Base-by-base conservation (phyloP, 2,329 filamentous ascomycete genomes). In the Sporothrix phasma region DNA sequence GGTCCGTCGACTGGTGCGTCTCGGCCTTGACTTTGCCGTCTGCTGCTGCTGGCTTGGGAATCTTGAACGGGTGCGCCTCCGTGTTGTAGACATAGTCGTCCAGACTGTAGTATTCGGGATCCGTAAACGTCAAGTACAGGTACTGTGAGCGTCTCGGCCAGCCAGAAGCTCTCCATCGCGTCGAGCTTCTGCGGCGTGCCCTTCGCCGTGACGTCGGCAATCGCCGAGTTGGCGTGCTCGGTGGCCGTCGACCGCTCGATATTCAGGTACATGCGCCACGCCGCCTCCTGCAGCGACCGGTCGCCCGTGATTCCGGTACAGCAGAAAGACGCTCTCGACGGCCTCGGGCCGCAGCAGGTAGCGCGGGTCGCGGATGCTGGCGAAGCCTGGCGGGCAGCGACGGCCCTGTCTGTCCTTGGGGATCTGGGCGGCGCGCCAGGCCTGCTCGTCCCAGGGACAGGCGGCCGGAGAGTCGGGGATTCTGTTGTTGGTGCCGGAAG, bases 261-360 rank as follows among this genome's bases (percentile, higher is more conserved):
- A 0, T 82, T 78, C 70, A 88, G 80, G 73, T 91, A 92, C 81
- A 92, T 91, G 68, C 87, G 80, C 88, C 88, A 92, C 17, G 88
- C 88, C 85, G 86, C 88, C 66, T 90, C 80, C 8, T 88, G 79
- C 72, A 91, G 90, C 56, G 82, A 84, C 13, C 82, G 80, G 68
- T 92, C 86, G 5, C 85, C 86, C 0, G 88, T 91, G 70, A 92
- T 88, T n/a, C 59, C 88, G 83, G 81, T 88, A 92, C 84, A 92
- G 88, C 72, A 91, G 87, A 72, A 91, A 87, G 58, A 92, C 76
- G 53, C 82, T 87, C 73, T 92, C 88, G 31, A 90, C 81, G 0
- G 88, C 90, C 74, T 92, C 88, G 0, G 89, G 88, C 22, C 88
- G 80, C 71, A 91, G 49, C 31, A 70, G 79, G 67, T 86, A 87